phyloP scores from a whole-genome alignment of 176 grass and related monocot genomes.

The Oryza meridionalis region DNA sequence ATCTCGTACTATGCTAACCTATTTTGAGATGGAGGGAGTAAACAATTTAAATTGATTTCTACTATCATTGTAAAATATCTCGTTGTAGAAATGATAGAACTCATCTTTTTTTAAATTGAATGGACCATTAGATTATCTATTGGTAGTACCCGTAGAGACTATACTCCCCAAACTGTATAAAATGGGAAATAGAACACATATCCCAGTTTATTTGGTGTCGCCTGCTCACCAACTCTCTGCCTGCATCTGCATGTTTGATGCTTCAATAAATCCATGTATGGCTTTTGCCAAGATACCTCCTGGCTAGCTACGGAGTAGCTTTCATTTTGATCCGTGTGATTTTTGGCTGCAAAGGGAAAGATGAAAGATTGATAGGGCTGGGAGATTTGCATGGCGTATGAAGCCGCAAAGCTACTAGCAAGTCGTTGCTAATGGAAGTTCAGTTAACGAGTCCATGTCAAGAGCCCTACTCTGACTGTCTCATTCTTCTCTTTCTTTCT shows the following conservation, averaged over 20 bases:
- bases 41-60: too few species aligned
- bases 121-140: too few species aligned
- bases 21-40: too few species aligned
- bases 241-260: background rate
- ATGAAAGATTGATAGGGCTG: background rate
- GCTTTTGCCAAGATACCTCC: constrained; percentile 27
- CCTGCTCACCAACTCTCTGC: background rate
- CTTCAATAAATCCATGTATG: constrained; percentile 19
- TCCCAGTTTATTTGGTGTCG: too few species aligned
- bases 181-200: too few species aligned
- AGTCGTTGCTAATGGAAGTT: constrained; percentile 43
- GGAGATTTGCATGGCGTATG: constrained; percentile 50
- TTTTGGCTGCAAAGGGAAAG: background rate
- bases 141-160: background rate
- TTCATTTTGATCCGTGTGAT: constrained; percentile 39
- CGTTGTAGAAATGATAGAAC: too few species aligned
- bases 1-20: too few species aligned
- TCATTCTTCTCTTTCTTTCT: background rate
- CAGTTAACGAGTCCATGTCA: constrained; percentile 36
- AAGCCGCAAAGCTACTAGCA: constrained; percentile 15
- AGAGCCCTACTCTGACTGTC: background rate
- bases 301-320: constrained; percentile 20
- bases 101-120: too few species aligned
- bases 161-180: too few species aligned
- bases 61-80: too few species aligned